These are phyloP conservation scores for Hygrophoropsis aurantiaca DNA, from an alignment of 768 basidiomycete species.

Conservation along the genomic window DNA sequence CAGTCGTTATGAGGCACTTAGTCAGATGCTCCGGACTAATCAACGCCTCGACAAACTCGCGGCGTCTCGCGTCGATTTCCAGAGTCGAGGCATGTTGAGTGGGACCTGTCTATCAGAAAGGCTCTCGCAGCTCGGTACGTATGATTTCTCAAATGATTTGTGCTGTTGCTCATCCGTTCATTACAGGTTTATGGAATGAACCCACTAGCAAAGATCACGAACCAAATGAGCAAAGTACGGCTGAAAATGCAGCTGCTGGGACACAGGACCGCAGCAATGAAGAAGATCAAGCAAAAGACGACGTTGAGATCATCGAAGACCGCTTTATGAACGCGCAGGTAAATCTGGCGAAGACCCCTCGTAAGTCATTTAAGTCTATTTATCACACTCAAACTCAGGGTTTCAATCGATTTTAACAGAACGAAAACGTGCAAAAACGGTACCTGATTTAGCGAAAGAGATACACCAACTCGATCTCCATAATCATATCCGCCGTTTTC, in stretches of 20 bases:
- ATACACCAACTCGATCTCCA: conserved; percentile 14
- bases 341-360: background rate
- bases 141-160: background rate
- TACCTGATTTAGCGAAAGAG: conserved; percentile 3
- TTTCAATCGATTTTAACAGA: conserved; percentile 1
- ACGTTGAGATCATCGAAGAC: background rate
- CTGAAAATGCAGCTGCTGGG: background rate
- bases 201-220: too few species aligned
- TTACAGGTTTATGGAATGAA: too few species aligned
- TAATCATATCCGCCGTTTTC: conserved; percentile 13
- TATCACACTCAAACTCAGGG: too few species aligned
- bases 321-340: background rate
- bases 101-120: conserved; percentile 2
- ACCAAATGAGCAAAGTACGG: background rate
- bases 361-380: background rate
- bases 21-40: conserved; percentile 23
- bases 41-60: conserved; percentile 15
- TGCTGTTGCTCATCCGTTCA: background rate
- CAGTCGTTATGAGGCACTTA: conserved; percentile 3
- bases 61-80: conserved; percentile 14
- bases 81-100: conserved; percentile 17
- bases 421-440: conserved; percentile 11
- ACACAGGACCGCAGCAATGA: background rate
- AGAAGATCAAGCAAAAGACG: background rate
- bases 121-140: background rate